Evolutionary conservation across 192 early-diverging fungal genomes (phyloP).

Genomic region (Allomyces macrogynus): DNA sequence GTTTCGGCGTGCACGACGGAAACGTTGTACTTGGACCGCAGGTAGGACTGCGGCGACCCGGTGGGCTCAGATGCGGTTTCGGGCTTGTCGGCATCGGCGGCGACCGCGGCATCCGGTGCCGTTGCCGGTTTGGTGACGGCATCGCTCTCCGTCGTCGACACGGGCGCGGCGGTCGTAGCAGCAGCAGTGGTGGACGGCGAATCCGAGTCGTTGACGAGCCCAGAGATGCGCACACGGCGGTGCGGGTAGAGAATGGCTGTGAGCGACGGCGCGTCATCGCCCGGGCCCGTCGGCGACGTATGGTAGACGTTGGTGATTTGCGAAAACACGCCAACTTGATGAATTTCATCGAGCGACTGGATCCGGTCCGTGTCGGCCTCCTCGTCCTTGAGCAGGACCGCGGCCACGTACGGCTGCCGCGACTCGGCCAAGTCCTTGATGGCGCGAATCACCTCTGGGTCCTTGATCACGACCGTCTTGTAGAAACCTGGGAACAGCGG

Average conservation of each 20-base stretch:
- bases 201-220: slow-evolving; percentile 18
- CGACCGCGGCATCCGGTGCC: too few relatives aligned
- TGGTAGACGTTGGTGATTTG: slow-evolving; percentile 84
- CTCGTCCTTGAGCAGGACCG: slow-evolving; percentile 84
- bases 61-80: not conserved
- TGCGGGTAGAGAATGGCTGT: slow-evolving; percentile 94
- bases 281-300: slow-evolving; percentile 38
- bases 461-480: slow-evolving; percentile 92
- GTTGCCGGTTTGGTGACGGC: too few relatives aligned
- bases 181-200: not conserved
- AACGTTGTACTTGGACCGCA: slow-evolving; percentile 38
- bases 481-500: slow-evolving; percentile 97
- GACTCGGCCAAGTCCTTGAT: slow-evolving; percentile 79
- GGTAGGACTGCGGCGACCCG: not conserved
- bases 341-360: slow-evolving; percentile 50
- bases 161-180: too few relatives aligned
- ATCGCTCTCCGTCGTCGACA: too few relatives aligned
- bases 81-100: slow-evolving; percentile 1
- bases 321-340: slow-evolving; percentile 84
- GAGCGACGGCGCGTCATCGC: slow-evolving; percentile 36
- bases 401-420: slow-evolving; percentile 89
- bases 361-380: slow-evolving; percentile 69
- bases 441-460: slow-evolving; percentile 74
- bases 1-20: slow-evolving; percentile 80
- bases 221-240: slow-evolving; percentile 63